Conservation (phyloP, 495 filamentous ascomycete genomes). For the Geopyxis carbonaria region DNA sequence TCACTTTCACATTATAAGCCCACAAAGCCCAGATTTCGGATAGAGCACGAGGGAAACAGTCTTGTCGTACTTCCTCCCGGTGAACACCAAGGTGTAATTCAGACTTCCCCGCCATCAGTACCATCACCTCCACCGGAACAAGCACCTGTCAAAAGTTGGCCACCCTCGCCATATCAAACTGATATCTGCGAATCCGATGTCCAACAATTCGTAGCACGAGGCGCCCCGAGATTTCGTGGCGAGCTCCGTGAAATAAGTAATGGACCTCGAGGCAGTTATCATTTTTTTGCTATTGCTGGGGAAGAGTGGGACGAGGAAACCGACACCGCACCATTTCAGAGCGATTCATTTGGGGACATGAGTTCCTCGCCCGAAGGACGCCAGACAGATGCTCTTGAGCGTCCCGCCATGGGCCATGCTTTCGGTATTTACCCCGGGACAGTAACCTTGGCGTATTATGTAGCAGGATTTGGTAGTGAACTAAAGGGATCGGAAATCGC, state of each 20-base stretch:
- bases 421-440: slow-evolving; percentile 34
- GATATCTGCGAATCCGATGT: slow-evolving; percentile 19
- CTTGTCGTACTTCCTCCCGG: slow-evolving; percentile 21
- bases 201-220: slow-evolving; percentile 20
- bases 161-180: slow-evolving; percentile 12
- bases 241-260: slow-evolving; percentile 20
- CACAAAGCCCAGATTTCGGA: slow-evolving; percentile 14
- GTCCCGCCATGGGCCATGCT: slow-evolving; percentile 33
- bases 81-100: no score
- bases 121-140: slow-evolving; percentile 17
- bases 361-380: slow-evolving; percentile 23
- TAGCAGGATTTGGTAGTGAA: slow-evolving; percentile 25
- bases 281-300: slow-evolving; percentile 23
- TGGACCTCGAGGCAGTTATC: slow-evolving; percentile 21
- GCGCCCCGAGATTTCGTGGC: slow-evolving; percentile 21
- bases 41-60: slow-evolving; percentile 22
- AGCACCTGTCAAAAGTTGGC: slow-evolving; percentile 4
- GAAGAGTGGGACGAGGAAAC: slow-evolving; percentile 25
- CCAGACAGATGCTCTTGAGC: slow-evolving; percentile 29
- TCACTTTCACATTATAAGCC: slow-evolving; percentile 19
- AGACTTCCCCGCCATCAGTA: slow-evolving; percentile 10
- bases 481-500: slow-evolving; percentile 18
- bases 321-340: slow-evolving; percentile 22
- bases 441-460: slow-evolving; percentile 30
- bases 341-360: slow-evolving; percentile 25